phyloP scores from a whole-genome alignment of 2,329 filamentous ascomycete genomes.

The Fusarium hostae region DNA sequence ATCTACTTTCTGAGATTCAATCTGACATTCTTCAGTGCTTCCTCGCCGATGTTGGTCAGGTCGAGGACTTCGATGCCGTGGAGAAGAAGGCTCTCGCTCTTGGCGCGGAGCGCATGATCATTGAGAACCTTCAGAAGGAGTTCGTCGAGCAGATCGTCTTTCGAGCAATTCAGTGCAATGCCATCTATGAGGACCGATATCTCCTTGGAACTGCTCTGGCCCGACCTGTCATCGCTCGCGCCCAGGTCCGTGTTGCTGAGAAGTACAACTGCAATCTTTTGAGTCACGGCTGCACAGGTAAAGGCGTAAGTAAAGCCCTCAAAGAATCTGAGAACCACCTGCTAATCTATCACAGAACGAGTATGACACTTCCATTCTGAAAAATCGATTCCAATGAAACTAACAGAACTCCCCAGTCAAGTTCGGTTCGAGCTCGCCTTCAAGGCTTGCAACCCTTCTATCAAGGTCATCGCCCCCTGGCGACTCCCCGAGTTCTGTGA shows the following conservation, averaged over 20 bases:
- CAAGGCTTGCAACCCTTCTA: constrained; percentile 64
- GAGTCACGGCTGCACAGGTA: constrained; percentile 69
- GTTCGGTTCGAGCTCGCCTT: constrained; percentile 54
- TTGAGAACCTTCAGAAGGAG: constrained; percentile 73
- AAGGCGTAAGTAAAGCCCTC: constrained; percentile 59
- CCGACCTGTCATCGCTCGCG: constrained; percentile 73
- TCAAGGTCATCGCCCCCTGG: constrained; percentile 82
- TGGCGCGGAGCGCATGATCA: constrained; percentile 57
- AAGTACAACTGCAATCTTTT: constrained; percentile 53
- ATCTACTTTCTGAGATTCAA: neutral
- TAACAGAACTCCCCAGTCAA: constrained; percentile 44
- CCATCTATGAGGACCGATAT: constrained; percentile 52
- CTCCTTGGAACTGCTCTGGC: constrained; percentile 66
- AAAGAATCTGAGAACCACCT: neutral
- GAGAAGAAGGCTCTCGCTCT: constrained; percentile 69
- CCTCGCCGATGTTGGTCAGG: constrained; percentile 74
- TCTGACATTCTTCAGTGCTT: constrained; percentile 45
- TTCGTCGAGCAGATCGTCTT: constrained; percentile 82
- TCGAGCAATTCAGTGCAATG: constrained; percentile 73
- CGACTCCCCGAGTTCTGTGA: constrained; percentile 75
- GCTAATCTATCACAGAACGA: constrained; percentile 40
- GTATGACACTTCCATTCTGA: constrained; percentile 33
- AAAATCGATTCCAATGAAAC: neutral
- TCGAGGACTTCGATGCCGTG: constrained; percentile 76
- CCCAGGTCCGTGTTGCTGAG: constrained; percentile 51